A percentile compares a stretch with the other conserved stretches of the same genome.
Evolutionary conservation across 805 yeast genomes (phyloP).

Genomic region (Hyphopichia homilentoma): DNA sequence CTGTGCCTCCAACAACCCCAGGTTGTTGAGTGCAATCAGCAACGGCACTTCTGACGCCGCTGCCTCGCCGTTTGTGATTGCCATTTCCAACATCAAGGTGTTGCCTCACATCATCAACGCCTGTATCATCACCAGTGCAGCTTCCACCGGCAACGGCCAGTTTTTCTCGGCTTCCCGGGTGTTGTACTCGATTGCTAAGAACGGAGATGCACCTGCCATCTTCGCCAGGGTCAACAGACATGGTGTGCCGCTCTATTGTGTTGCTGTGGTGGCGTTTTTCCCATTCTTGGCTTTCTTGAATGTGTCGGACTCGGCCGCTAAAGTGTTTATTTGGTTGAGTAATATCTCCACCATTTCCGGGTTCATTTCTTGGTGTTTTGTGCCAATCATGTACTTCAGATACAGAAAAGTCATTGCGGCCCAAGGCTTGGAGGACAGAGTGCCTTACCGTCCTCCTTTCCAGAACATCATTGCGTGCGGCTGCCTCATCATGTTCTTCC

Average conservation of each 20-base stretch:
- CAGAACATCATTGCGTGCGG: constrained; percentile 52
- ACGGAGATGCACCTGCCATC: constrained; percentile 17
- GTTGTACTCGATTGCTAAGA: constrained; percentile 18
- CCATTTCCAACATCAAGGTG: constrained; percentile 43
- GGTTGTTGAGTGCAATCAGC: constrained; percentile 18
- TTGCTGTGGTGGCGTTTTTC: constrained; percentile 15
- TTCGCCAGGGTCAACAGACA: constrained; percentile 10
- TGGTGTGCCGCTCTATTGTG: constrained; percentile 21
- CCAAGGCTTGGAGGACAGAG: constrained; percentile 46
- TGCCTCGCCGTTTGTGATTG: constrained; percentile 37
- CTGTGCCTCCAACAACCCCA: constrained; percentile 32
- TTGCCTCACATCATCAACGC: constrained; percentile 72
- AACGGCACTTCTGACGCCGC: constrained; percentile 35
- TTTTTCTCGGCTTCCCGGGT: constrained; percentile 25
- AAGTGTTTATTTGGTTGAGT: constrained; percentile 69
- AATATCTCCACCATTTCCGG: constrained; percentile 70
- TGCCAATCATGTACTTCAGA: constrained; percentile 55
- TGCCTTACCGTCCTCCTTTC: constrained; percentile 48
- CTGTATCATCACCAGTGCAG: constrained; percentile 69
- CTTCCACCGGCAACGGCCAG: constrained; percentile 52
- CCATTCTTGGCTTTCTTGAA: constrained; percentile 25
- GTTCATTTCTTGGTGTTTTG: constrained; percentile 55
- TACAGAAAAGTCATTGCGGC: constrained; percentile 55
- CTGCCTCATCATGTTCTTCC: constrained; percentile 38
- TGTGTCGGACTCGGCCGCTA: constrained; percentile 52